Percentiles rank a stretch among this genome's conserved stretches.
phyloP scores from a whole-genome alignment of 129 eudicot genomes.

The Arctium minus region DNA sequence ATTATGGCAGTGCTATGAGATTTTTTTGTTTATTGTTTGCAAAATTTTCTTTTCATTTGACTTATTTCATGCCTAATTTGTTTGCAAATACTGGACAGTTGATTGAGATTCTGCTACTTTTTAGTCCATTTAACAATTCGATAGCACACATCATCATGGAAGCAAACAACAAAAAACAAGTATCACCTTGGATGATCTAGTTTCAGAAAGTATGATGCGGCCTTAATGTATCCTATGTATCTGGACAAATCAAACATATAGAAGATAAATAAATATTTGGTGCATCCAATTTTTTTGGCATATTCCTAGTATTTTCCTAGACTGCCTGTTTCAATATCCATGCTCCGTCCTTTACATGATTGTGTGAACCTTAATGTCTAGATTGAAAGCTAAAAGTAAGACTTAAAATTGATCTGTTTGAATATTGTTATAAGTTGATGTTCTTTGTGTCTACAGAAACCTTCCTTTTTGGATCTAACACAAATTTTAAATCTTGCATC shows the following conservation, averaged over 20 bases:
- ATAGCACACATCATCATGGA: neutral
- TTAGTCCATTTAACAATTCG: neutral
- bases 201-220: neutral
- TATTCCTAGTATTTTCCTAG: neutral
- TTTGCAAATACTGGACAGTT: neutral
- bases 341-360: neutral
- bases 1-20: neutral
- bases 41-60: too few species aligned
- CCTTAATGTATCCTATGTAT: neutral
- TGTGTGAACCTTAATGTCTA: neutral
- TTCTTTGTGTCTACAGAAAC: neutral
- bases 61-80: neutral
- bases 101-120: neutral
- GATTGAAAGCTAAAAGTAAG: neutral
- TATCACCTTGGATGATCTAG: neutral
- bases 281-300: neutral
- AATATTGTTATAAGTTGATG: neutral
- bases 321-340: neutral
- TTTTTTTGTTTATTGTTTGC: neutral
- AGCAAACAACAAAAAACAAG: neutral
- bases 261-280: neutral
- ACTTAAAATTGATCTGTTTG: neutral
- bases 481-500: constrained; percentile 17
- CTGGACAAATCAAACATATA: neutral
- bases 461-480: constrained; percentile 20